Conservation (phyloP, 129 eudicot genomes). For the Smallanthus sonchifolius region DNA sequence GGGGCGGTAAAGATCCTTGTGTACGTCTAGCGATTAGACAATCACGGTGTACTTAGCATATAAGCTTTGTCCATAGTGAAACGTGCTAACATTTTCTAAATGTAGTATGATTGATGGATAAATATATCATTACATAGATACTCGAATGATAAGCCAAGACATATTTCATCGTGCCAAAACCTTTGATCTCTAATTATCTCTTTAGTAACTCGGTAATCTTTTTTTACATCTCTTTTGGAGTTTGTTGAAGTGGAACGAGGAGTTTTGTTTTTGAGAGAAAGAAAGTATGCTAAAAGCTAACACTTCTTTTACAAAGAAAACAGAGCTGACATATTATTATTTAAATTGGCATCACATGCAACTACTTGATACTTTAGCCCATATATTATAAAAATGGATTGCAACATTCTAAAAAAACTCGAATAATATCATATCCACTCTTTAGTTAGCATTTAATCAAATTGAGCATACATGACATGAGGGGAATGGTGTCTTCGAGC, state of each 20-base stretch:
- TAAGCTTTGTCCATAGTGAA: no score
- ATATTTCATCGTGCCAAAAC: no score
- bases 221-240: no score
- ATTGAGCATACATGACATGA: neutral
- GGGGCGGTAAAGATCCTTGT: no score
- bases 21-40: no score
- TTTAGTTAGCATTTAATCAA: neutral
- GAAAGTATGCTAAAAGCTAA: conserved; percentile 7
- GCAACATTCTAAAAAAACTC: conserved; percentile 10
- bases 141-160: no score
- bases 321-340: neutral
- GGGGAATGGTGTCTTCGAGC: neutral
- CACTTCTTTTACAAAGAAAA: neutral
- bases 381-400: neutral
- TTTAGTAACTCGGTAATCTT: no score
- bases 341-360: conserved; percentile 13
- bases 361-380: conserved; percentile 3
- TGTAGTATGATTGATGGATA: no score
- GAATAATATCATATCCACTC: conserved; percentile 3
- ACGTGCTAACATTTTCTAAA: no score
- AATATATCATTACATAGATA: no score
- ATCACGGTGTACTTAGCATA: no score
- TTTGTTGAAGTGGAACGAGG: neutral
- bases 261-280: neutral
- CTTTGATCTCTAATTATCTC: no score